Evolutionary conservation across 2,329 filamentous ascomycete genomes (phyloP).

Genomic region (Nigrospora sphaerica): DNA sequence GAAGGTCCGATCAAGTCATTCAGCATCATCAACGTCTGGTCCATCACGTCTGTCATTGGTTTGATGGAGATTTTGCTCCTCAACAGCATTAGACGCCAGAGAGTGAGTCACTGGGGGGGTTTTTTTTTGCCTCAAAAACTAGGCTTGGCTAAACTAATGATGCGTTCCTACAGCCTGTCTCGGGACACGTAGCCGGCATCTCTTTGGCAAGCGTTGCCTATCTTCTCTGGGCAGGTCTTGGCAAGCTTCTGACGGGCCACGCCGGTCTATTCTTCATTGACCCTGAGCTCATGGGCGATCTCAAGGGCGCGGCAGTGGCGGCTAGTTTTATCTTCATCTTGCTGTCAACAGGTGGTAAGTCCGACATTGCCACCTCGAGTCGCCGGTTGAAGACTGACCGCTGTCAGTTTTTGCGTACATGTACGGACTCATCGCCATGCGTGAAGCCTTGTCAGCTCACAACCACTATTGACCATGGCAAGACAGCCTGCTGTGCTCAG

Average conservation of each 20-base stretch:
- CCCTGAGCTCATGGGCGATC: slow-evolving; percentile 30
- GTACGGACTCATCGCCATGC: slow-evolving; percentile 41
- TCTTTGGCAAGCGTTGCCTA: slow-evolving; percentile 34
- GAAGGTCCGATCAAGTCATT: slow-evolving; percentile 40
- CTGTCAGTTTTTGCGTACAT: slow-evolving; percentile 37
- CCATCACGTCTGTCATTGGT: slow-evolving; percentile 34
- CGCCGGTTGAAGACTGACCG: slow-evolving; percentile 9
- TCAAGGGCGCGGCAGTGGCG: slow-evolving; percentile 33
- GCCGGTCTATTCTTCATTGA: slow-evolving; percentile 46
- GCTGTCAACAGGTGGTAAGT: slow-evolving; percentile 37
- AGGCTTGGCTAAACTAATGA: neutral
- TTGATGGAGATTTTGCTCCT: slow-evolving; percentile 37
- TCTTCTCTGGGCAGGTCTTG: slow-evolving; percentile 41
- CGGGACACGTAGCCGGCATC: slow-evolving; percentile 33
- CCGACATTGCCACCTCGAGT: neutral
- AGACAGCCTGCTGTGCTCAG: too few relatives aligned
- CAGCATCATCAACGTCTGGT: slow-evolving; percentile 38
- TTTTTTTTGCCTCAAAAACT: neutral
- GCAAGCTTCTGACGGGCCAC: slow-evolving; percentile 36
- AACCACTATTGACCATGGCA: neutral
- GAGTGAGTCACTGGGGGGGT: slow-evolving; percentile 30
- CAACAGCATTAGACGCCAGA: slow-evolving; percentile 46
- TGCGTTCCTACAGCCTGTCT: slow-evolving; percentile 29
- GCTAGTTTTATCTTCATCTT: slow-evolving; percentile 37
- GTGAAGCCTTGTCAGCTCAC: slow-evolving; percentile 29